Evolutionary conservation across 2,329 filamentous ascomycete genomes (phyloP), one percentile per base, ranked within the genome.

Genomic region (Fusarium succisae): DNA sequence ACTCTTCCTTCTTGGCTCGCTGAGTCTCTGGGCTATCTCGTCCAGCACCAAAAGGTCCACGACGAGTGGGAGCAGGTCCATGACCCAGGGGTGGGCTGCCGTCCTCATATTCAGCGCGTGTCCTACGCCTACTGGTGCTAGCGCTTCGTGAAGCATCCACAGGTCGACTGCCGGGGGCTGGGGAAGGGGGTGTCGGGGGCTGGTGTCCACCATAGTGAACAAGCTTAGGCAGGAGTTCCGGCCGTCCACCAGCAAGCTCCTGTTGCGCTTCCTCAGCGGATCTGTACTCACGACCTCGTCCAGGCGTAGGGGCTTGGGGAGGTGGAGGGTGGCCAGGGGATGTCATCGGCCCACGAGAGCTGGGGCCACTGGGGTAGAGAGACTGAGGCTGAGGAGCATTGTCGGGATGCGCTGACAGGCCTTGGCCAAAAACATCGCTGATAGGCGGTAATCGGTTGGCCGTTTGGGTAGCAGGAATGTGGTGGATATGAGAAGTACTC

Each of bases 151-250:
- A 86, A 67, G 86, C 83, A 74, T 91, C 87, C 71, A 80, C 76
- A 77, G 80, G 79, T 79, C 80, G 83, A 74, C 81, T 83, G 61
- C 87, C 87, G 63, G 91, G 87, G 80, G 91, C 87, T 20, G 93
- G 94, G 50, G 94, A 97, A 9, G 95, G 95, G 41, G 96, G 95
- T 5, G 95, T 98, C 8, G 95, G 95, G 45, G 96, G 95, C 81
- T 98, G 96, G 80, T 97, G 94, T 53, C 95, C 94, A 44, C 93
- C 94, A 81, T 99, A 99, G 83, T 98, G 96, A 20, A 99, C 94
- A 65, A 98, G 91, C 83, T 96, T 96, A 28, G 96, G 96, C 57
- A 98, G 87, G 20, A 98, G 87, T 67, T 99, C 96, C 65, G 97
- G 93, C 65, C 96, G 91, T n/a, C 96, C 96, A 57, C 94, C 95